A percentile compares a stretch with the other conserved stretches of the same genome.
Conservation (phyloP, 192 early-diverging fungal species). For the Umbelopsis sp. region DNA sequence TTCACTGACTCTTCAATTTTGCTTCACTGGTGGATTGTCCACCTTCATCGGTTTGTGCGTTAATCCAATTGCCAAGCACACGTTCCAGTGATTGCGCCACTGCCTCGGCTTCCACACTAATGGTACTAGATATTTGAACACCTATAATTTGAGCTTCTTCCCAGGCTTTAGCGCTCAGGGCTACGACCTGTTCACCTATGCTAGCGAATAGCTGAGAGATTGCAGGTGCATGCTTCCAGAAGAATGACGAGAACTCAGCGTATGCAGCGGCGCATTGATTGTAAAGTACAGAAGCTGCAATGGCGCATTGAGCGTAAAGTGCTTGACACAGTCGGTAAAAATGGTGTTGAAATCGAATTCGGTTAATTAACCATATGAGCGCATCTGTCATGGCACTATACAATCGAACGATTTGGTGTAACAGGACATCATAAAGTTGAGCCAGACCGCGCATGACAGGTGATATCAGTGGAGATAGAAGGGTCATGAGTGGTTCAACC, state of each 20-base stretch:
- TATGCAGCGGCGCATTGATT: neutral
- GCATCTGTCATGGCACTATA: neutral
- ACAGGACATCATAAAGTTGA: neutral
- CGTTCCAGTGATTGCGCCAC: slow-evolving; percentile 13
- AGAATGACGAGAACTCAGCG: neutral
- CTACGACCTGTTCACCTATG: neutral
- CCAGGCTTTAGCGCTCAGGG: neutral
- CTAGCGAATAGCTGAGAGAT: neutral
- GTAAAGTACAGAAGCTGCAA: neutral
- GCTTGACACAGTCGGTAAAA: neutral
- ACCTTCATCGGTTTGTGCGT: neutral
- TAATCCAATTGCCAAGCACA: neutral
- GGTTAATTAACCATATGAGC: neutral
- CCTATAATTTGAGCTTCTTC: slow-evolving; percentile 9
- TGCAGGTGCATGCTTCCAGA: slow-evolving; percentile 13
- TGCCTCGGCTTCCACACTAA: slow-evolving; percentile 8
- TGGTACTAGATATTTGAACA: neutral
- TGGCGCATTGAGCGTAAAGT: neutral
- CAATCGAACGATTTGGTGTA: neutral
- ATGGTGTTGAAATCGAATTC: neutral
- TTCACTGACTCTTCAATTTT: neutral
- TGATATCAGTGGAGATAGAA: neutral
- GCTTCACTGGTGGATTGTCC: neutral
- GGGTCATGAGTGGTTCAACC: neutral
- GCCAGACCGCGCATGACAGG: neutral